Base-by-base conservation (phyloP, 768 basidiomycete species). In the Chalciporus chontae region DNA sequence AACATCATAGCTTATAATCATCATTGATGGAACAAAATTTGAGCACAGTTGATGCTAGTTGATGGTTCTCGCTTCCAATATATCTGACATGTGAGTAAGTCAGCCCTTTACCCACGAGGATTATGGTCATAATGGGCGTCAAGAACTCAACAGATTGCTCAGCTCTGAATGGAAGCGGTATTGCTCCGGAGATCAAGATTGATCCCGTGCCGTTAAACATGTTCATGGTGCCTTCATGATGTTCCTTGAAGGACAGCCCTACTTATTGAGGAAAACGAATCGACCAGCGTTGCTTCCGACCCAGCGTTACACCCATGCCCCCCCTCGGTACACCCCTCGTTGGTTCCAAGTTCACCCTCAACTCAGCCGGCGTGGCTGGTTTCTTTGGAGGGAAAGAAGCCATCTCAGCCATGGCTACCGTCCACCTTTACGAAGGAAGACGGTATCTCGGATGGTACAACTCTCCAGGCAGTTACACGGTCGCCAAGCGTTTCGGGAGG, bases 341-440 rank as follows among this genome's bases (percentile, higher is more conserved):
- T 3, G 0, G 15, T 14, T n/a, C 48, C 15, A 45, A 40, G 23
- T 63, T 66, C 34, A 38, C n/a, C 3, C 61, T 71, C 36, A 59
- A 71, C 29, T 40, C 62, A 0, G 57, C 67, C 7, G 70, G 66
- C 4, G 57, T 71, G 8, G 65, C 69, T 8, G 70, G 68, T 8
- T 64, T 72, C 31, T 69, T 71, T 5, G 71, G 71, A 3, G 68
- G 69, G 5, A 57, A 72, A 17, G 71, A 71, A 45, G 68, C 69
- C n/a, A 56, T 71, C 29, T 53, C 65, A 8, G 68, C 70, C 15
- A 71, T 71, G 67, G 55, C 62, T 9, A 62, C 60, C 3, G 62
- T 71, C 19, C 64, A 69, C 40, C 40, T 71, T 4, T 67, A 61
- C 43, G 15, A 40, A 29, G 66, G 67, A 4, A 57, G 67, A 45